Evolutionary conservation across 2,329 filamentous ascomycete genomes (phyloP), one percentile per base, ranked within the genome.

Genomic region (Grosmannia penicillata): DNA sequence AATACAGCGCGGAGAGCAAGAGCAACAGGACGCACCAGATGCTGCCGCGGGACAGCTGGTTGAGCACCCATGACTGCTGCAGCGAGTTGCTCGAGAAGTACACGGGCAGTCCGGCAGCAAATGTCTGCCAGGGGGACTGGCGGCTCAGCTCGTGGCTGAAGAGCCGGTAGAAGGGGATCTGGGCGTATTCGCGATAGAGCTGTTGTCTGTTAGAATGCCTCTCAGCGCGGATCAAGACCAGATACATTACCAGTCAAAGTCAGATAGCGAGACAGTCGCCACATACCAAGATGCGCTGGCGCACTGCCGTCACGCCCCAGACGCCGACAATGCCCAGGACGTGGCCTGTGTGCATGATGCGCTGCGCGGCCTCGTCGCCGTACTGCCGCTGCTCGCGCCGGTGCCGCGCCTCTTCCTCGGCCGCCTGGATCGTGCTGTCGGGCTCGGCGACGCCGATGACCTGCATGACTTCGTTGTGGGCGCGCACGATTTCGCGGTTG

Each of bases 391-490:
- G 66, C 10, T 59, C 56, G 13, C 55, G 53, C n/a, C 60, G 55
- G 2, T 56, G 53, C 29, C 65, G 61, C 7, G 54, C 51, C 37
- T 65, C 59, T 6, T 57, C 55, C 4, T 60, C 57, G 18, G 55
- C 50, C 4, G 49, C 48, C 22, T 33, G 11, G 18, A 39, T 15
- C 8, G 55, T 54, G 36, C 63, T 65, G 38, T 75, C 71, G 13
- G 70, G 67, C 47, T 76, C 72, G 8, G 71, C 72, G 5, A 75
- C 72, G 6, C 72, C 72, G 28, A 76, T 75, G 9, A 74, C 70
- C 15, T 66, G 61, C 72, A 76, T 76, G 4, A 76, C 72, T 45
- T 76, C 71, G 45, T 76, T 76, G 48, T 76, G 72, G 9, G 72
- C 65, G 37, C 72, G 62, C 21, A 76, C 69, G 24, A 75, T 64